A percentile compares a stretch with the other conserved stretches of the same genome.
Conservation (phyloP, 2,329 filamentous ascomycete genomes). For the Xylaria sp. region DNA sequence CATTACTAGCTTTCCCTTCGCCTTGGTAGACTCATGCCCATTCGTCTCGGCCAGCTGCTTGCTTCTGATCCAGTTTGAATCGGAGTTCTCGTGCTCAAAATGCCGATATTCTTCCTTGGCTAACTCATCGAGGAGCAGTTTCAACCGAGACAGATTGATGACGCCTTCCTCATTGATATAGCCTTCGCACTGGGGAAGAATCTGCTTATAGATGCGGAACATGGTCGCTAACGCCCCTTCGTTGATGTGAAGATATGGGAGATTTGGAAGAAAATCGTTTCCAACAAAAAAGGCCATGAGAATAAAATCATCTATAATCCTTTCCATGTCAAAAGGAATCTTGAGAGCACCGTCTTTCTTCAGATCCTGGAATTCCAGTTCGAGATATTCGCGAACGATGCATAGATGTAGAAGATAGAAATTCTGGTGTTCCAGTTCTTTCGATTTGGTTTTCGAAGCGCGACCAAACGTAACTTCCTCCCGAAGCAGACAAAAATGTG, state of each 20-base stretch:
- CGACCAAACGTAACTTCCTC: constrained; percentile 98
- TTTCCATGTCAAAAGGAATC: constrained; percentile 92
- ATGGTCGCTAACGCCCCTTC: constrained; percentile 96
- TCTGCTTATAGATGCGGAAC: constrained; percentile 95
- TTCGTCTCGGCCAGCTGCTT: constrained; percentile 80
- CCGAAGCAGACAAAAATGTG: constrained; percentile 95
- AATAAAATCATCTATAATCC: constrained; percentile 98
- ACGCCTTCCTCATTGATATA: constrained; percentile 97
- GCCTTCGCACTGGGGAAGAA: constrained; percentile 85
- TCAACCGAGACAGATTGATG: constrained; percentile 86
- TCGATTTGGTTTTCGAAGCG: constrained; percentile 85
- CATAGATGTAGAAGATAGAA: constrained; percentile 98
- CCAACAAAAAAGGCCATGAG: constrained; percentile 99
- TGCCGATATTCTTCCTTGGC: constrained; percentile 90
- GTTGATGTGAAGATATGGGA: constrained; percentile 97
- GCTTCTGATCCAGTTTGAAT: constrained; percentile 90
- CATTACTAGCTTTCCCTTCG: constrained; percentile 74
- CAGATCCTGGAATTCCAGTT: constrained; percentile 95
- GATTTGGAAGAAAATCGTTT: constrained; percentile 97
- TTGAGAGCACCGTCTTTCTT: constrained; percentile 75
- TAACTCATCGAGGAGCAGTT: constrained; percentile 81
- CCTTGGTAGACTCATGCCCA: constrained; percentile 67
- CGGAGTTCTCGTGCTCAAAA: constrained; percentile 89
- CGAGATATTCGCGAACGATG: constrained; percentile 96
- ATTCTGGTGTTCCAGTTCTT: constrained; percentile 98